These are phyloP conservation scores for Paradendryphiella salina DNA, from an alignment of 2,329 filamentous ascomycete genomes.

Conservation along the genomic window DNA sequence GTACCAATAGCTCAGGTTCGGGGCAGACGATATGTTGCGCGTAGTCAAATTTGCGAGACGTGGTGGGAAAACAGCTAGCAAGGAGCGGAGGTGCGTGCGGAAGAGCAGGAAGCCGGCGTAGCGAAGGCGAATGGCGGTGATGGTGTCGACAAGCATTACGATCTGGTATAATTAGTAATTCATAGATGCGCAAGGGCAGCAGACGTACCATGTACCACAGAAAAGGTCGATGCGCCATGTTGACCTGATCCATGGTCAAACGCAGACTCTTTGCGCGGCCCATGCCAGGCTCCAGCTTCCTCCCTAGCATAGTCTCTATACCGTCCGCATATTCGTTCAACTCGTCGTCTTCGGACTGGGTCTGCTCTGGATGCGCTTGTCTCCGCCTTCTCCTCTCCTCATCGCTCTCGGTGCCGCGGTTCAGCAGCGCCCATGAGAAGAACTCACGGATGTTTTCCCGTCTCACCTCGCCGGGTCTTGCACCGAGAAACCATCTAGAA, in stretches of 20 bases:
- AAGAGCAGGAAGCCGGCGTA: slow-evolving; percentile 59
- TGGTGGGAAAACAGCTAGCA: slow-evolving; percentile 61
- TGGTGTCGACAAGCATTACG: slow-evolving; percentile 58
- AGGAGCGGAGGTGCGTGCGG: slow-evolving; percentile 49
- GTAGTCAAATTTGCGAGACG: slow-evolving; percentile 58
- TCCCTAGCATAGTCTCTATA: slow-evolving; percentile 59
- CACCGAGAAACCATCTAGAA: slow-evolving; percentile 67
- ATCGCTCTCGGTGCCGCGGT: slow-evolving; percentile 50
- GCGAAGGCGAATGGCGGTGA: slow-evolving; percentile 49
- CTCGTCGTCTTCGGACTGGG: slow-evolving; percentile 51
- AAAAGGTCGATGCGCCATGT: slow-evolving; percentile 63
- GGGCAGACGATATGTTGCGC: slow-evolving; percentile 53
- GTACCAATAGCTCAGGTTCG: slow-evolving; percentile 66
- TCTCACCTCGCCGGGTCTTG: slow-evolving; percentile 60
- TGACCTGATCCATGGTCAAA: slow-evolving; percentile 67
- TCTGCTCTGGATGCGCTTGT: slow-evolving; percentile 24
- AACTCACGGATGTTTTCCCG: slow-evolving; percentile 72
- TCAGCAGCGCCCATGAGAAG: slow-evolving; percentile 69
- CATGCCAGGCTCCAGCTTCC: slow-evolving; percentile 57
- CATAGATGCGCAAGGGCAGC: background rate
- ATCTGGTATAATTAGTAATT: slow-evolving; percentile 35
- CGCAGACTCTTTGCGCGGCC: slow-evolving; percentile 62
- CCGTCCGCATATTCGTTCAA: slow-evolving; percentile 59
- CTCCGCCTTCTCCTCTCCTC: slow-evolving; percentile 18
- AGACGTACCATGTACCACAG: slow-evolving; percentile 64